Base-by-base conservation (phyloP, 1,139 yeast genomes). In the Saccharomyces hybrid region DNA sequence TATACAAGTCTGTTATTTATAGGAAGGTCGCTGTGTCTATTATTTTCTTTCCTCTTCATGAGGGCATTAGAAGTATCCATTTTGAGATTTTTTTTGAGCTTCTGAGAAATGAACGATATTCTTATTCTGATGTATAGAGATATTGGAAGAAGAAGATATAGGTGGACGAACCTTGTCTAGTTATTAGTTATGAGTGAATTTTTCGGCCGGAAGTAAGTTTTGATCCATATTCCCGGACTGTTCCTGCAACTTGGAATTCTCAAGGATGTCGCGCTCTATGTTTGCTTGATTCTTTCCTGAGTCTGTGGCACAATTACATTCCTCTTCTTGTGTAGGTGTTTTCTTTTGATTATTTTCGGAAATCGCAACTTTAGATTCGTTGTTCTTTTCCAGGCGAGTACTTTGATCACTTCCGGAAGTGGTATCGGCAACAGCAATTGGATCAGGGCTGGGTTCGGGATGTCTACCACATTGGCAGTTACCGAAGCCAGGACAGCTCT, bases 141-240 rank as follows among this genome's bases (percentile, higher is more conserved):
- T 6, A 42, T n/a, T 11, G 25, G n/a, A 32, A n/a, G 16, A 5
- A 16, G 38, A 32, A 14, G n/a, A n/a, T 32, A 14, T n/a, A 14
- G 16, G 47, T 16, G 6, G 47, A 7, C 25, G 47, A 42, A 42
- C 27, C 14, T 16, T 7, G 31, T 25, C 4, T n/a, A 26, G 9
- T 46, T 27, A 27, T 26, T 46, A 26, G 11, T 46, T 26, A 26
- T 46, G 16, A n/a, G 20, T 57, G 48, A 61, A 61, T 46, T 61
- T 64, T 49, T 66, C 69, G 14, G 69, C 61, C 9, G 71, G 70
- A 53, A 64, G 50, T 25, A 67, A 47, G 41, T 63, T 63, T 14
- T 63, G 59, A 50, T 67, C 68, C 71, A 67, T 67, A 52, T 58
- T 63, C 16, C 65, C 68, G 5, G 65, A 56, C 53, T 66, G 69